Evolutionary conservation across 83 land plant species (phyloP), one percentile per base, ranked within the genome.

Genomic region (Diphasiastrum complanatum): DNA sequence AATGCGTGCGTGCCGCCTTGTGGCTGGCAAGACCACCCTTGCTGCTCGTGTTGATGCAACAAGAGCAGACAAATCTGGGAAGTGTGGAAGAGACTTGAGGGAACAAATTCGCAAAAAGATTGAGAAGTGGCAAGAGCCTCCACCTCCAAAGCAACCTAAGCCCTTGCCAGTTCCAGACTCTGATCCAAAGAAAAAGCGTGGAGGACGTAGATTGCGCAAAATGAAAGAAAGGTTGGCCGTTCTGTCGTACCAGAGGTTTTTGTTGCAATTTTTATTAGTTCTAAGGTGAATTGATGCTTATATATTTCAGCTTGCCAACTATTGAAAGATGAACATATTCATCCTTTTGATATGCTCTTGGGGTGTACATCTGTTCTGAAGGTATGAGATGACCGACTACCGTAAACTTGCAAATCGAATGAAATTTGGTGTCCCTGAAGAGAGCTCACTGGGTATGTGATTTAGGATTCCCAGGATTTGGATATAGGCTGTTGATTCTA

Each of bases 81-180:
- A 54, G 33, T 25, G n/a, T 54, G 58, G 58, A 54, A 18, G 58
- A 6, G 33, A 18, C 6, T 54, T 54, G n/a, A 25, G 58, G 6
- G 58, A 54, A n/a, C 33, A 54, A 25, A 54, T 54, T 5, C 58
- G 25, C 6, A 54, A 54, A 33, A 54, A 54, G 33, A 54, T 54
- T 54, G 58, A 54, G 58, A 54, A 54, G n/a, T 54, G 58, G 58
- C 58, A 54, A 33, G 58, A 54, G 58, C 58, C 58, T 28, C 58
- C 58, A 18, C 58, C 58, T 11, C 58, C 33, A 49, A 54, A 54
- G n/a, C 58, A 54, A 33, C 58, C 58, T 14, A 54, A 54, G 58
- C 58, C 58, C 4, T 33, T 54, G 6, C 58, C 58, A 6, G 58
- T 54, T 11, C 58, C 58, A 4, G 58, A 54, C n/a, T 54, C 58